A percentile compares a stretch with the other conserved stretches of the same genome.
Conservation (phyloP, 345 rosid species). For the Hibiscus trionum region DNA sequence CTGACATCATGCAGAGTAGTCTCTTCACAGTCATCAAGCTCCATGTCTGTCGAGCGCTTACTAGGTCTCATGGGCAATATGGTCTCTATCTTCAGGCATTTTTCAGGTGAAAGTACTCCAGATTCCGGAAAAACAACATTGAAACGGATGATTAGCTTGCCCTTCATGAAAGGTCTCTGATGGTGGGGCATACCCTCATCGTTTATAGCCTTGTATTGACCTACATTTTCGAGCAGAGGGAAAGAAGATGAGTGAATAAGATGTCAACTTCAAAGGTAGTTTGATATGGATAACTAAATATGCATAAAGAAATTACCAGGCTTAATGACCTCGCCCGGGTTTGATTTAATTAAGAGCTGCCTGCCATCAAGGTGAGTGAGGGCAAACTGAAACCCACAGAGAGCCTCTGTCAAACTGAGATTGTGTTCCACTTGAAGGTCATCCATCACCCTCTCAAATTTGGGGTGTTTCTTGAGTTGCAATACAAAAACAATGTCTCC, state of each 20-base stretch:
- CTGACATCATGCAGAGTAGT: slow-evolving; percentile 60
- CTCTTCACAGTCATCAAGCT: slow-evolving; percentile 66
- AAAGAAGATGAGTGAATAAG: neutral
- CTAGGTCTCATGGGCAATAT: slow-evolving; percentile 38
- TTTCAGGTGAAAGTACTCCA: slow-evolving; percentile 31
- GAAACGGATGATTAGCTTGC: slow-evolving; percentile 53
- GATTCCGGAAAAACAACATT: slow-evolving; percentile 58
- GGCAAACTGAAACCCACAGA: slow-evolving; percentile 61
- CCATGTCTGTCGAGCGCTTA: slow-evolving; percentile 41
- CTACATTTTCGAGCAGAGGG: slow-evolving; percentile 16
- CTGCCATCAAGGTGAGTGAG: slow-evolving; percentile 54
- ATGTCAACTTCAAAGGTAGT: neutral
- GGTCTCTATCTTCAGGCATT: slow-evolving; percentile 41
- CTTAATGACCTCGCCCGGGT: slow-evolving; percentile 53
- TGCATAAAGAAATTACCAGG: slow-evolving; percentile 36
- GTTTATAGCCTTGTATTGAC: slow-evolving; percentile 43
- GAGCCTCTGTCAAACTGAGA: slow-evolving; percentile 49
- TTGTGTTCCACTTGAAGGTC: slow-evolving; percentile 38
- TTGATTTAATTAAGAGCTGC: slow-evolving; percentile 57
- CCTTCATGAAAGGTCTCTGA: slow-evolving; percentile 61
- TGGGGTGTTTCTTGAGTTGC: slow-evolving; percentile 49
- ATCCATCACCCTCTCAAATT: slow-evolving; percentile 40
- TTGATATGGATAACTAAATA: neutral
- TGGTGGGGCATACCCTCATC: slow-evolving; percentile 59
- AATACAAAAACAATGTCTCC: slow-evolving; percentile 45